These are phyloP conservation scores for Cicer arietinum DNA, from an alignment of 306 rosid species.

Conservation along the genomic window DNA sequence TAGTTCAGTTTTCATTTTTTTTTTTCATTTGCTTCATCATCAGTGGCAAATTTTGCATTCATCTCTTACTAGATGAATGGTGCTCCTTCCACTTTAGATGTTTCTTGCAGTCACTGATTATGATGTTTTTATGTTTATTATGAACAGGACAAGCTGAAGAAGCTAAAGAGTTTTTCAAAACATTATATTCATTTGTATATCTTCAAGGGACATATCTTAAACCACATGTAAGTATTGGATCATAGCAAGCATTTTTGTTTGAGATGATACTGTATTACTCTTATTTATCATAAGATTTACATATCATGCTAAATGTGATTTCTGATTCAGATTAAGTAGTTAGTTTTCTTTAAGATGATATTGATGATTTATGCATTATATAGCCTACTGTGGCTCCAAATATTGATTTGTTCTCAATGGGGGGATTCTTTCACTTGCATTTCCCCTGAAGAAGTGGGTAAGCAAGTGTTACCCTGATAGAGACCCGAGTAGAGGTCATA, in stretches of 20 bases:
- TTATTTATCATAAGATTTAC: conserved; percentile 21
- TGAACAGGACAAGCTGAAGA: conserved; percentile 77
- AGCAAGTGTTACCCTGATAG: conserved; percentile 8
- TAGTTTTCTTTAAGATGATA: not conserved
- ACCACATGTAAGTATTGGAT: conserved; percentile 77
- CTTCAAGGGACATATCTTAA: conserved; percentile 92
- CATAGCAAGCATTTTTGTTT: conserved; percentile 36
- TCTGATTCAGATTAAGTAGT: conserved; percentile 13
- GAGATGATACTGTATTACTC: conserved; percentile 28
- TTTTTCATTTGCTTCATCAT: conserved; percentile 22
- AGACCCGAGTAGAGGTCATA: too few species aligned
- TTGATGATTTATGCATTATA: not conserved
- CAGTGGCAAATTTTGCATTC: conserved; percentile 7
- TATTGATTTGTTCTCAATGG: not conserved
- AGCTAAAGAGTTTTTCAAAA: conserved; percentile 71
- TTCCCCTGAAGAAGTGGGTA: conserved; percentile 14
- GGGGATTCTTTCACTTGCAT: conserved; percentile 2
- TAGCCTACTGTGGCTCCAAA: conserved; percentile 7
- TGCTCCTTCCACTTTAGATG: not conserved
- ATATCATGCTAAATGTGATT: conserved; percentile 5
- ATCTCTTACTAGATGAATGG: conserved; percentile 1
- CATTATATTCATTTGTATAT: conserved; percentile 80
- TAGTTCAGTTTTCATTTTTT: conserved; percentile 27
- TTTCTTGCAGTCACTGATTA: conserved; percentile 7
- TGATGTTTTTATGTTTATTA: conserved; percentile 25